A percentile compares a stretch with the other conserved stretches of the same genome.
These are phyloP conservation scores for Xylariaceae sp. DNA, from an alignment of 2,329 filamentous ascomycete species.

Conservation along the genomic window DNA sequence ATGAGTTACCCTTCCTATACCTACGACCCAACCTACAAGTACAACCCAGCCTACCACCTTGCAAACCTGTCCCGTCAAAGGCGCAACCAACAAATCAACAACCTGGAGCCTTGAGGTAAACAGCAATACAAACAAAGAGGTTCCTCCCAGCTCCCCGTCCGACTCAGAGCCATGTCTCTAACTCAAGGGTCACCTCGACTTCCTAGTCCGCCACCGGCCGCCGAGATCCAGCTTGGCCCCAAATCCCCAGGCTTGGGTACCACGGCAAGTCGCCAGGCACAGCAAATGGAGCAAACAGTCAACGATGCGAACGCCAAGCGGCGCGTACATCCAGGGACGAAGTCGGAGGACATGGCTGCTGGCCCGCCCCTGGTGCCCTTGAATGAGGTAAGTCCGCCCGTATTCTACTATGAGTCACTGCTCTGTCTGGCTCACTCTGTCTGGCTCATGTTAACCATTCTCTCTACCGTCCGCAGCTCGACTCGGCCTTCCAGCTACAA, in stretches of 20 bases:
- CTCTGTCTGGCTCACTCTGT: background rate
- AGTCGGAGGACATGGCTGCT: conserved; percentile 84
- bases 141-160: conserved; percentile 1
- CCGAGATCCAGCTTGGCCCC: conserved; percentile 85
- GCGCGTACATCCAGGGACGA: conserved; percentile 87
- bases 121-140: background rate
- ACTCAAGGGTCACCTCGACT: conserved; percentile 81
- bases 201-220: conserved; percentile 88
- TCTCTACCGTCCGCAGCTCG: conserved; percentile 56
- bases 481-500: conserved; percentile 94
- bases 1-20: no score
- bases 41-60: background rate
- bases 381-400: conserved; percentile 58
- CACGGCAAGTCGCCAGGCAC: conserved; percentile 49
- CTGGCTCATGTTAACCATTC: conserved; percentile 11
- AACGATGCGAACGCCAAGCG: conserved; percentile 71
- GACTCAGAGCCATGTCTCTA: conserved; percentile 44
- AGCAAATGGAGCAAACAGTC: conserved; percentile 57
- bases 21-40: background rate
- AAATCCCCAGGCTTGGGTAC: conserved; percentile 55
- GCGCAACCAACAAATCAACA: background rate
- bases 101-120: background rate
- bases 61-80: background rate
- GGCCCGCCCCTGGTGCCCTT: conserved; percentile 85
- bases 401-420: background rate